Percentiles rank a stretch among this genome's conserved stretches.
phyloP scores from a whole-genome alignment of 1,284 basidiomycete genomes.

The Malassezia obtusa region DNA sequence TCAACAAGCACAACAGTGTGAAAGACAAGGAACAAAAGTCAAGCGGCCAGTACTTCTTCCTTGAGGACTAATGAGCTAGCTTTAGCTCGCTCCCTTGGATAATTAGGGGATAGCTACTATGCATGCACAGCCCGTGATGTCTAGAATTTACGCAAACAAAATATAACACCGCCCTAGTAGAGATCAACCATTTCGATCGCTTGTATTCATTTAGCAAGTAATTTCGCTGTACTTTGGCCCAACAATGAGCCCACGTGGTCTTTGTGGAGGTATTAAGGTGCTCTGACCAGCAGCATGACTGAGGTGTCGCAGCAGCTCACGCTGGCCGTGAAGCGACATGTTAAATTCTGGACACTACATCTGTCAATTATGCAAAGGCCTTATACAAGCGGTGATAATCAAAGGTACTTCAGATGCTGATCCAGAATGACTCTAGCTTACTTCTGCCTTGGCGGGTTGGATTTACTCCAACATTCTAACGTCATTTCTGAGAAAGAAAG shows the following conservation, averaged over 20 bases:
- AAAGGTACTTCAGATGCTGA: slow-evolving; percentile 21
- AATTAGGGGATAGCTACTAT: neutral
- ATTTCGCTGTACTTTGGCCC: no score
- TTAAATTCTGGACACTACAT: slow-evolving; percentile 34
- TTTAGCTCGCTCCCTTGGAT: neutral
- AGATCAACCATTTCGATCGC: neutral
- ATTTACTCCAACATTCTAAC: slow-evolving; percentile 24
- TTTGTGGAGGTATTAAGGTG: neutral
- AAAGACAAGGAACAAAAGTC: slow-evolving; percentile 49
- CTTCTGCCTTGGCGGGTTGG: slow-evolving; percentile 37
- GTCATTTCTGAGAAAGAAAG: slow-evolving; percentile 17
- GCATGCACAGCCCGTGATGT: no score
- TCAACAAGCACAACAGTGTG: slow-evolving; percentile 48
- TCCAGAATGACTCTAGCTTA: slow-evolving; percentile 38
- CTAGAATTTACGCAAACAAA: no score
- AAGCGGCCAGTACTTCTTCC: slow-evolving; percentile 46
- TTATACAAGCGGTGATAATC: slow-evolving; percentile 36
- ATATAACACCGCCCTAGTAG: neutral
- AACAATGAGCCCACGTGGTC: no score
- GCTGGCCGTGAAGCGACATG: slow-evolving; percentile 21
- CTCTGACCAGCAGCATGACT: neutral
- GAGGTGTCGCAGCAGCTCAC: neutral
- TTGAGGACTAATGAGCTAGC: slow-evolving; percentile 34
- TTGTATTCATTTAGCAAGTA: no score
- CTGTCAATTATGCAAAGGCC: slow-evolving; percentile 33